phyloP scores from a whole-genome alignment of 1,284 basidiomycete genomes.

The Tranzscheliella williamsii region DNA sequence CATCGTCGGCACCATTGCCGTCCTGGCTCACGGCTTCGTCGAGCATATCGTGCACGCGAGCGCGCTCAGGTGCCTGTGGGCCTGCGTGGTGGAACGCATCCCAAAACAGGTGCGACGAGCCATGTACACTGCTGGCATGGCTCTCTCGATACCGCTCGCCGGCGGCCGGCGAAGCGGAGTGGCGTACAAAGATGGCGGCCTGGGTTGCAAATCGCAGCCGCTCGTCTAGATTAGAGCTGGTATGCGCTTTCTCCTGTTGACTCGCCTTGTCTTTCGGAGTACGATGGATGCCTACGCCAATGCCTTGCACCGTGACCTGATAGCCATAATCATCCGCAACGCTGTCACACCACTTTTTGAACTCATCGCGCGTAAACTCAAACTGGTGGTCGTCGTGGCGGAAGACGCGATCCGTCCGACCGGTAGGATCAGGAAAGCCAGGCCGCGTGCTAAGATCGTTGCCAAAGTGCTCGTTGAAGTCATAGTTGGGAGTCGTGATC shows the following conservation, averaged over 20 bases:
- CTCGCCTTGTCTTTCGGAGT: conserved; percentile 16
- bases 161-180: conserved; percentile 6
- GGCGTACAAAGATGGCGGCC: conserved; percentile 25
- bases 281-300: conserved; percentile 31
- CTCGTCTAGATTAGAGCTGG: conserved; percentile 21
- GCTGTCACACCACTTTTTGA: conserved; percentile 71
- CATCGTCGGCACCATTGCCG: conserved; percentile 19
- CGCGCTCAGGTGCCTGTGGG: conserved; percentile 20
- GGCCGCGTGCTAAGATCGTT: conserved; percentile 40
- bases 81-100: conserved; percentile 22
- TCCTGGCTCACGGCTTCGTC: conserved; percentile 21
- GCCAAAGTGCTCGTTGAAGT: conserved; percentile 81
- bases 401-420: conserved; percentile 68
- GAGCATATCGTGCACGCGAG: conserved; percentile 22
- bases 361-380: conserved; percentile 85
- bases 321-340: conserved; percentile 77
- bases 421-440: conserved; percentile 75
- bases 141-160: conserved; percentile 4
- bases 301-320: conserved; percentile 61
- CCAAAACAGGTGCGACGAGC: conserved; percentile 27
- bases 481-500: conserved; percentile 85
- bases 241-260: conserved; percentile 8
- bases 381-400: conserved; percentile 87
- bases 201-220: conserved; percentile 30
- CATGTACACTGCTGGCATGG: neutral